These are phyloP conservation scores for Salix caprea DNA, from an alignment of 345 rosid genomes.

Conservation along the genomic window DNA sequence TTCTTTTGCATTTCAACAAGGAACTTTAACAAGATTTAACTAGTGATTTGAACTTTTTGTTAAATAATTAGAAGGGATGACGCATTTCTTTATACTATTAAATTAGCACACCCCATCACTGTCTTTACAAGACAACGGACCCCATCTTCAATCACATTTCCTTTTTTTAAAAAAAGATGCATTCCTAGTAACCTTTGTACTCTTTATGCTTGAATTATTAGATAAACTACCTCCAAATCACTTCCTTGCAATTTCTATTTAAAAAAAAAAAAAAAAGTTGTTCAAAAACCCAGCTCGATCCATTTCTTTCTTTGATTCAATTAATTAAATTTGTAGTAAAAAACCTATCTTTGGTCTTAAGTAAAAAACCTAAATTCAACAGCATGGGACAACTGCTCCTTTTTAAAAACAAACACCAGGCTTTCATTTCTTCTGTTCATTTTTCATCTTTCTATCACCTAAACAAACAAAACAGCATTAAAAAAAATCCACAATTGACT, in stretches of 20 bases:
- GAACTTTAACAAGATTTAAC: neutral
- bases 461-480: conserved; percentile 40
- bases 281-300: neutral
- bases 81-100: neutral
- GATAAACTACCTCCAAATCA: neutral
- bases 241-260: neutral
- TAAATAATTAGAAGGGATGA: neutral
- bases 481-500: conserved; percentile 36
- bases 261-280: neutral
- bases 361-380: neutral
- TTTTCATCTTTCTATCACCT: neutral
- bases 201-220: neutral
- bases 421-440: neutral
- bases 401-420: neutral
- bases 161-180: neutral
- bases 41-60: neutral
- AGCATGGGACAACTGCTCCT: neutral
- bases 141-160: neutral
- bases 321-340: no score
- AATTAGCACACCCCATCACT: neutral
- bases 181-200: conserved; percentile 1
- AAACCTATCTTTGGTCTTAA: neutral
- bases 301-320: neutral
- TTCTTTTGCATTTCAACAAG: neutral
- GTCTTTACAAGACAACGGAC: neutral